Percentiles rank a stretch among this genome's conserved stretches.
These are phyloP conservation scores for Rhizopus stolonifer DNA, from an alignment of 371 early-diverging fungal genomes.

Conservation along the genomic window DNA sequence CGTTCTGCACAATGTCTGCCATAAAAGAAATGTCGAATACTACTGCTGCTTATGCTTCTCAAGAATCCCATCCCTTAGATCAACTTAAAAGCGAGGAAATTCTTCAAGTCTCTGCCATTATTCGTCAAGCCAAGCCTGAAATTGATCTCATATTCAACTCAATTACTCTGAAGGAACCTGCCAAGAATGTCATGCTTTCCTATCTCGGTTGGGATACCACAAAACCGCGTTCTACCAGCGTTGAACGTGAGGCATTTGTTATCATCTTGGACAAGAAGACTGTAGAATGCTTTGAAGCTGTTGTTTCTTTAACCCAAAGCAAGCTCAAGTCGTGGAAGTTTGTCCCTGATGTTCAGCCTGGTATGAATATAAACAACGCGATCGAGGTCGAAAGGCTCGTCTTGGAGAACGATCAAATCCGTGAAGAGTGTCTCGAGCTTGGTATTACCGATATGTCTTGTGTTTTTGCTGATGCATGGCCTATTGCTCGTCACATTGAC, in stretches of 20 bases:
- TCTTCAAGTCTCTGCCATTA: conserved; percentile 31
- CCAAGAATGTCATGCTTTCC: conserved; percentile 44
- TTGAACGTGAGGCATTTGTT: conserved; percentile 32
- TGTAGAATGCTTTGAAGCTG: conserved; percentile 39
- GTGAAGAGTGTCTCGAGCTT: conserved; percentile 41
- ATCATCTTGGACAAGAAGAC: conserved; percentile 34
- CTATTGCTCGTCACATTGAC: conserved; percentile 44
- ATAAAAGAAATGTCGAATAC: conserved; percentile 41
- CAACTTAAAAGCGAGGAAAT: conserved; percentile 46
- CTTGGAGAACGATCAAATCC: conserved; percentile 35
- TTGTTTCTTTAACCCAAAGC: conserved; percentile 34
- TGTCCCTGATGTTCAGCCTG: conserved; percentile 47
- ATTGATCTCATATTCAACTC: conserved; percentile 48
- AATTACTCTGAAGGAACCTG: conserved; percentile 50
- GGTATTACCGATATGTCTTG: conserved; percentile 49
- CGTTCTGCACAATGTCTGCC: no score
- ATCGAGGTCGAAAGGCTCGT: conserved; percentile 46
- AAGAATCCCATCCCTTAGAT: conserved; percentile 42
- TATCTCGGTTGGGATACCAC: conserved; percentile 3
- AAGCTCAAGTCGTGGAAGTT: conserved; percentile 32
- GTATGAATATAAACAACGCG: conserved; percentile 47
- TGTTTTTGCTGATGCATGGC: conserved; percentile 50
- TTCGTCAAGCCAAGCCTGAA: conserved; percentile 31
- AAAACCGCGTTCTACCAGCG: no score
- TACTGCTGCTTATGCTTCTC: conserved; percentile 26